Base-by-base conservation (phyloP, 2,329 filamentous ascomycete species). In the Ophiostoma piceae region DNA sequence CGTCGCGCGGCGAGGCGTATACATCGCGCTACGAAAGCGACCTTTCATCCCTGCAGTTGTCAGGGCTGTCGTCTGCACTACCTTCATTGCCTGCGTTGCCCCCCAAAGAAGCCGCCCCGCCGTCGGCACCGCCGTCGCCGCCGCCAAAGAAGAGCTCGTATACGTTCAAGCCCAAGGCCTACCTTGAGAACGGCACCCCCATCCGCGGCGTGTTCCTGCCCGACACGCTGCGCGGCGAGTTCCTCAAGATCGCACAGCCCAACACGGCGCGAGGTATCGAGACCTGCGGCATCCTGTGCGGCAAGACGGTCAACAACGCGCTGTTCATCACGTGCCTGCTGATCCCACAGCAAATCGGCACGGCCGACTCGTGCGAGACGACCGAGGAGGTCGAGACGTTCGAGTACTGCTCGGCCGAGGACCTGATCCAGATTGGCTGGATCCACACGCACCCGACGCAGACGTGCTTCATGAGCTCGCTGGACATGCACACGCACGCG, bases 381-480 rank as follows among this genome's bases (percentile, higher is more conserved):
- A 88, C 92, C 66, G 95, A 97, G 74, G 93, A 96, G 78, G 86
- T 87, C 39, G 87, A 88, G 0, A 84, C 97, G 37, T 94, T 97
- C 74, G 92, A 97, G 70, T 97, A 94, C 78, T 96, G 94, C 76
- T 91, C 95, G 75, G 84, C 84, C 5, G 87, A 96, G 76, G 91
- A 96, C 72, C 80, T 98, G 47, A 87, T 97, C 78, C 88, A 96
- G 68, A 84, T 97, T 5, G 94, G 94, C 54, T 99, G 95, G 95
- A 99, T 99, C 72, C 95, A 99, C 77, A 99, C 95, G 0, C 95
- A 99, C 78, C 95, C 95, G 0, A 92, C 90, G 0, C 95, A 99
- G 80, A 96, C 92, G 0, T 99, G 95, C 79, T 99, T 99, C 78
- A 96, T 99, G 92, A 97, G 92, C 77, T 95, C 91, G 67, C 84